These are phyloP conservation scores for Proliferodiscus dingleyae DNA, from an alignment of 2,329 filamentous ascomycete genomes.

Conservation along the genomic window DNA sequence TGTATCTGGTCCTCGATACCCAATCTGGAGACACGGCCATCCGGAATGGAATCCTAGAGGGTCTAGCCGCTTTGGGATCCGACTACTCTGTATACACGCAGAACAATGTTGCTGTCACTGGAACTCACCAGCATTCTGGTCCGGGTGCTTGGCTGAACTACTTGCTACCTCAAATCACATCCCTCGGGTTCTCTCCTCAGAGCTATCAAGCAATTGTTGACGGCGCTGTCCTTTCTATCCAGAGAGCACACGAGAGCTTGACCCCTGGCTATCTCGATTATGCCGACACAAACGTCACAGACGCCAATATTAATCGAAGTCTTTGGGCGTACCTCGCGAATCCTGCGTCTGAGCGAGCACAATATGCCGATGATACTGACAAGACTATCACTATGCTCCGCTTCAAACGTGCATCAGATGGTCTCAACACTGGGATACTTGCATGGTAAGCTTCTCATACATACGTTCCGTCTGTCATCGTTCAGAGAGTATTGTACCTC, in stretches of 20 bases:
- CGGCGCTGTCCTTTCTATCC: constrained; percentile 75
- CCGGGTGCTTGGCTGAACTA: constrained; percentile 94
- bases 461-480: too few species aligned
- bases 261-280: constrained; percentile 61
- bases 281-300: constrained; percentile 61
- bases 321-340: constrained; percentile 84
- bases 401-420: constrained; percentile 68
- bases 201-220: constrained; percentile 89
- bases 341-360: constrained; percentile 65
- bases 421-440: constrained; percentile 71
- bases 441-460: constrained; percentile 69
- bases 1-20: constrained; percentile 83
- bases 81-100: constrained; percentile 71
- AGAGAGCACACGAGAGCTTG: constrained; percentile 70
- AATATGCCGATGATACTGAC: constrained; percentile 59
- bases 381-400: constrained; percentile 75
- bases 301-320: constrained; percentile 85
- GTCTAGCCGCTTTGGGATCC: constrained; percentile 60
- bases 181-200: constrained; percentile 75
- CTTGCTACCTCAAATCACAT: constrained; percentile 84
- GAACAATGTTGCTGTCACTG: constrained; percentile 81
- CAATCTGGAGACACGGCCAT: constrained; percentile 84
- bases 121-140: constrained; percentile 87
- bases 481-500: too few species aligned
- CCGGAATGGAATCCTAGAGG: constrained; percentile 78